Evolutionary conservation across 2,329 filamentous ascomycete genomes (phyloP), one percentile per base, ranked within the genome.

Genomic region (Immersiporthe knoxdaviesiana): DNA sequence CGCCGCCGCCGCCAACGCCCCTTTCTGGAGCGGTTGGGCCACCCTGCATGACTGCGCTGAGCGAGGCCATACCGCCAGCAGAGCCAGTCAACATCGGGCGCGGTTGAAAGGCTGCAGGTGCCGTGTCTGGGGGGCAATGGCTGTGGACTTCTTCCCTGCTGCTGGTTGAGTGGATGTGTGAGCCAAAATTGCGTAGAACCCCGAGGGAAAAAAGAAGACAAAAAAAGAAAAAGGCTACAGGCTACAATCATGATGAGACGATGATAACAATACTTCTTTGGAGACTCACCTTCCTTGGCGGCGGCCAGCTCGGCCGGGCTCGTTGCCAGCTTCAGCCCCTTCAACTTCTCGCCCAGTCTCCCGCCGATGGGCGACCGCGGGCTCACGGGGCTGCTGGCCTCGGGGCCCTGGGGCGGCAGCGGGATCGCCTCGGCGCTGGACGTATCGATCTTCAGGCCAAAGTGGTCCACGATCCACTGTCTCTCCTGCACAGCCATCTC

Each of bases 401-500:
- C 71, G 70, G 78, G 74, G 50, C 71, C 74, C 44, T 77, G 76
- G 47, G 60, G 60, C 63, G 59, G 37, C 54, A 64, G 58, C 52
- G 65, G 72, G 62, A 71, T 71, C 52, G 73, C 72, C 39, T 72
- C 69, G 30, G 70, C 72, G 62, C 71, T 73, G 69, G 75, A 72
- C 62, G 78, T 66, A 79, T 82, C 71, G 79, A 83, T 66, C 80
- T 78, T 56, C 60, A 92, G 82, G 7, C 91, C 91, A 78, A 97
- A 97, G 74, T 94, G 92, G 61, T 90, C 84, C 75, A 93, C 87
- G 65, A 97, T 94, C 93, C 93, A 97, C 74, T 92, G 87, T 77
- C 90, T 92, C 79, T 97, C 94, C 69, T 93, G 88, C 62, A 92
- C 78, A 0, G 91, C 93, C 91, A 97, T 97, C 76, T 93, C 89